A percentile compares a stretch with the other conserved stretches of the same genome.
Evolutionary conservation across 148 eudicot species (phyloP).

Genomic region (Arbutus unedo): DNA sequence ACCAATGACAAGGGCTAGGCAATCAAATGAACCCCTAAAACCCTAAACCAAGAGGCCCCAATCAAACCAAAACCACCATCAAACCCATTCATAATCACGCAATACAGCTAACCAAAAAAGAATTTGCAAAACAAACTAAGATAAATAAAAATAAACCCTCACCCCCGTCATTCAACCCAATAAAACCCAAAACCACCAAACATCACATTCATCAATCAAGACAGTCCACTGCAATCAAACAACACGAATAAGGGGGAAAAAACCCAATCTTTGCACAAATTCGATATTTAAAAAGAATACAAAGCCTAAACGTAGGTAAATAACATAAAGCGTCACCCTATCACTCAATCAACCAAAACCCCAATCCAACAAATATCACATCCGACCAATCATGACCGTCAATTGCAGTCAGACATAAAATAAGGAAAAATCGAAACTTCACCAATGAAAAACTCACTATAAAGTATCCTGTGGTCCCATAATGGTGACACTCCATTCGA

Average conservation of each 20-base stretch:
- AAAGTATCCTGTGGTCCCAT: slow-evolving; percentile 89
- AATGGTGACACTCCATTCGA: slow-evolving; percentile 82
- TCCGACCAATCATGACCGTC: not conserved
- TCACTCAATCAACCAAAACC: slow-evolving; percentile 11
- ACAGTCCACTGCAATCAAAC: not conserved
- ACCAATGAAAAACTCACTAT: slow-evolving; percentile 43
- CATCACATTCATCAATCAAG: not conserved
- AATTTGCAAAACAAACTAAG: not conserved
- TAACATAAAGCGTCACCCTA: not conserved
- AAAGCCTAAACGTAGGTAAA: not conserved
- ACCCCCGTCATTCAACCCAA: not conserved
- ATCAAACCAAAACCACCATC: not conserved
- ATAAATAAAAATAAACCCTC: not conserved
- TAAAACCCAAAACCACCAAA: too few relatives aligned
- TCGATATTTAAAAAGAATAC: not conserved
- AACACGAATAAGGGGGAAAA: not conserved
- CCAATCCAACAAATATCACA: not conserved
- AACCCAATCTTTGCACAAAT: not conserved
- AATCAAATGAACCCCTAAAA: not conserved
- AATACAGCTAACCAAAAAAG: too few relatives aligned
- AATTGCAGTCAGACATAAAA: not conserved
- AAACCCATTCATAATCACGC: too few relatives aligned
- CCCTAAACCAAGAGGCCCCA: not conserved
- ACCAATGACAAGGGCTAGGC: not conserved
- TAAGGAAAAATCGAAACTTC: not conserved